Conservation (phyloP, 148 eudicot genomes). For the Silene latifolia region DNA sequence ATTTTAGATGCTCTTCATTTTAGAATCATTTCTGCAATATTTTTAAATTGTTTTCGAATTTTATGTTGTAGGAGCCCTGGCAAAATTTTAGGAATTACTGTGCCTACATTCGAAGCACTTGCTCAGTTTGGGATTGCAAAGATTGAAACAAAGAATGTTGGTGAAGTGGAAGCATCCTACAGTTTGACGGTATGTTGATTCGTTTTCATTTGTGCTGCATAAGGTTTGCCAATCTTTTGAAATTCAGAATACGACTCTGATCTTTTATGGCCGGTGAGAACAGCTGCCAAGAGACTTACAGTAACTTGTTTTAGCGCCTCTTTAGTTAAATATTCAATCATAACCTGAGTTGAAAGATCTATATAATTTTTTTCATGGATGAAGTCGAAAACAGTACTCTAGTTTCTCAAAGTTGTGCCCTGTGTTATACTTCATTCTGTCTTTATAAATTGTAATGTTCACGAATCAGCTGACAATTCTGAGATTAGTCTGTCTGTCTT, state of each 20-base stretch:
- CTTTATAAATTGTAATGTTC: constrained; percentile 37
- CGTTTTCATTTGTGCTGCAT: constrained; percentile 28
- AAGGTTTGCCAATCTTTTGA: constrained; percentile 21
- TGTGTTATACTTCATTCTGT: too few relatives aligned
- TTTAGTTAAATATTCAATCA: not conserved
- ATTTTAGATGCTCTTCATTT: not conserved
- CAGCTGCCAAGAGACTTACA: not conserved
- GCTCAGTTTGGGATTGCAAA: constrained; percentile 83
- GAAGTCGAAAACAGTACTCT: not conserved
- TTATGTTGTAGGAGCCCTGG: constrained; percentile 77
- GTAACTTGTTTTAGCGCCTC: not conserved
- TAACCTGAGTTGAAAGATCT: not conserved
- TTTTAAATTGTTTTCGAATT: not conserved
- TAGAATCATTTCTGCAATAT: not conserved
- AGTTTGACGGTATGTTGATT: too few relatives aligned
- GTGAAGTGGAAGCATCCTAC: constrained; percentile 35
- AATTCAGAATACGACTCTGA: not conserved
- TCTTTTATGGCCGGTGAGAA: not conserved
- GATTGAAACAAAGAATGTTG: constrained; percentile 65
- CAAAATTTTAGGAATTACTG: constrained; percentile 64
- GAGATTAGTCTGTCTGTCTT: constrained; percentile 14
- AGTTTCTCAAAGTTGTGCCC: not conserved
- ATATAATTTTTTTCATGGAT: not conserved
- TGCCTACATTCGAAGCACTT: constrained; percentile 91
- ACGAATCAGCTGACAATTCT: not conserved